A percentile compares a stretch with the other conserved stretches of the same genome.
Evolutionary conservation across 495 filamentous ascomycete genomes (phyloP).

Genomic region (Aspergillus sclerotioniger): DNA sequence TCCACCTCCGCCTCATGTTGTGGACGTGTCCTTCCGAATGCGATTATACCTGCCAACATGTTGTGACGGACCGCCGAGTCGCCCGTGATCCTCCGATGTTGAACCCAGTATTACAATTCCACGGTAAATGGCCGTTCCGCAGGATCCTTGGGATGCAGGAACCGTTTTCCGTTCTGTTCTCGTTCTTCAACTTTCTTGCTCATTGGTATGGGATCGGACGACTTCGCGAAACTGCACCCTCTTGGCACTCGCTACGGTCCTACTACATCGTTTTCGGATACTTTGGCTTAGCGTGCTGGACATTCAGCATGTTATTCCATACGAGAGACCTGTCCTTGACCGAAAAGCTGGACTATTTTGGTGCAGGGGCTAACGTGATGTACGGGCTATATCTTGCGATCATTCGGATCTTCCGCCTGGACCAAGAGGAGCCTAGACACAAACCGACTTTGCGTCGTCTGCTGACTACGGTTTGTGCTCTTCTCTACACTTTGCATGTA

Average conservation of each 20-base stretch:
- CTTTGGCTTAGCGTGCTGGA: slow-evolving; percentile 79
- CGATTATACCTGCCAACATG: slow-evolving; percentile 97
- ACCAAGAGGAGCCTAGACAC: slow-evolving; percentile 53
- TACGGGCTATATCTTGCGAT: slow-evolving; percentile 86
- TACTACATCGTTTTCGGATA: slow-evolving; percentile 84
- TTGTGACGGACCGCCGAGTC: slow-evolving; percentile 74
- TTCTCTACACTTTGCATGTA: slow-evolving; percentile 74
- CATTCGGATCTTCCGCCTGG: slow-evolving; percentile 78
- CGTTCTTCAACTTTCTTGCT: slow-evolving; percentile 82
- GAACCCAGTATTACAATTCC: slow-evolving; percentile 79
- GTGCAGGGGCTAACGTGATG: slow-evolving; percentile 83
- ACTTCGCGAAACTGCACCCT: slow-evolving; percentile 66
- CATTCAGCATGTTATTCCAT: slow-evolving; percentile 87
- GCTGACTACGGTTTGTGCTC: slow-evolving; percentile 72
- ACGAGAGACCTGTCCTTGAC: slow-evolving; percentile 80
- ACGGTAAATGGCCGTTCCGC: slow-evolving; percentile 99
- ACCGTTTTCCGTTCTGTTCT: slow-evolving; percentile 90
- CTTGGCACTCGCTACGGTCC: slow-evolving; percentile 67
- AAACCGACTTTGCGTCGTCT: slow-evolving; percentile 60
- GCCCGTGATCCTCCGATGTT: slow-evolving; percentile 60
- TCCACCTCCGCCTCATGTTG: slow-evolving; percentile 51
- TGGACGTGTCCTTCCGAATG: slow-evolving; percentile 84
- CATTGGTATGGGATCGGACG: slow-evolving; percentile 75
- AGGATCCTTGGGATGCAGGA: slow-evolving; percentile 91
- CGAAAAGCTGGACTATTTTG: slow-evolving; percentile 96